Percentiles rank a stretch among this genome's conserved stretches.
Conservation (phyloP, 2,329 filamentous ascomycete species). For the Aspergillus sp. region DNA sequence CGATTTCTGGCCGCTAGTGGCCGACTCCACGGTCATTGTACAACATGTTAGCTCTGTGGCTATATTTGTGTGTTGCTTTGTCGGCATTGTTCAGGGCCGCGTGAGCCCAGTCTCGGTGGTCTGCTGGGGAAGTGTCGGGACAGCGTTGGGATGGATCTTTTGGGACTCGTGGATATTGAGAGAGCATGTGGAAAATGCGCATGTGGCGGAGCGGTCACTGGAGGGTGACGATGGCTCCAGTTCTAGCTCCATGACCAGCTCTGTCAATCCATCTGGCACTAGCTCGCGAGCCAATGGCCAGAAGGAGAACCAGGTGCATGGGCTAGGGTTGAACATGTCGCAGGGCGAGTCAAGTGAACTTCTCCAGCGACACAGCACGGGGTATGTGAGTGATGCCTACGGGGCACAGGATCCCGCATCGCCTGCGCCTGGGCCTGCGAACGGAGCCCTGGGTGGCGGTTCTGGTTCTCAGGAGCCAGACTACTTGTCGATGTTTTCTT, state of each 20-base stretch:
- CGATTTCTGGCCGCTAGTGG: constrained; percentile 96
- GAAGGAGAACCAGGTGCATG: constrained; percentile 39
- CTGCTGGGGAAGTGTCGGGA: constrained; percentile 78
- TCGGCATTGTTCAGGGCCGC: constrained; percentile 81
- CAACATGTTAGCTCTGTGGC: constrained; percentile 95
- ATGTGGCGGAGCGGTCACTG: constrained; percentile 28
- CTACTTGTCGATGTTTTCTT: constrained; percentile 46
- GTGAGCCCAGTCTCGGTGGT: constrained; percentile 90
- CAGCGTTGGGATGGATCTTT: constrained; percentile 82
- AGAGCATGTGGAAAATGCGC: constrained; percentile 54
- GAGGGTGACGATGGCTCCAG: constrained; percentile 45
- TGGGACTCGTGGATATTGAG: constrained; percentile 90
- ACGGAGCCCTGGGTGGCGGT: constrained; percentile 23
- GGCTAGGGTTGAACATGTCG: constrained; percentile 47
- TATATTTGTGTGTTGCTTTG: constrained; percentile 92
- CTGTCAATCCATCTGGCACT: constrained; percentile 30
- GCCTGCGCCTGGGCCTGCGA: constrained; percentile 21
- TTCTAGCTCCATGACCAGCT: constrained; percentile 40
- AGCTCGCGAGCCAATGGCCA: constrained; percentile 29
- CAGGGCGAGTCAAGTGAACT: constrained; percentile 37
- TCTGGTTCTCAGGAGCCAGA: constrained; percentile 25
- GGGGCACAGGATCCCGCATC: constrained; percentile 43
- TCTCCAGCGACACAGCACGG: constrained; percentile 30
- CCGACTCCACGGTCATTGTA: constrained; percentile 92
- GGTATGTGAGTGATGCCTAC: constrained; percentile 49